Conservation (phyloP, 2,329 filamentous ascomycete genomes). For the Nigrospora sphaerica region DNA sequence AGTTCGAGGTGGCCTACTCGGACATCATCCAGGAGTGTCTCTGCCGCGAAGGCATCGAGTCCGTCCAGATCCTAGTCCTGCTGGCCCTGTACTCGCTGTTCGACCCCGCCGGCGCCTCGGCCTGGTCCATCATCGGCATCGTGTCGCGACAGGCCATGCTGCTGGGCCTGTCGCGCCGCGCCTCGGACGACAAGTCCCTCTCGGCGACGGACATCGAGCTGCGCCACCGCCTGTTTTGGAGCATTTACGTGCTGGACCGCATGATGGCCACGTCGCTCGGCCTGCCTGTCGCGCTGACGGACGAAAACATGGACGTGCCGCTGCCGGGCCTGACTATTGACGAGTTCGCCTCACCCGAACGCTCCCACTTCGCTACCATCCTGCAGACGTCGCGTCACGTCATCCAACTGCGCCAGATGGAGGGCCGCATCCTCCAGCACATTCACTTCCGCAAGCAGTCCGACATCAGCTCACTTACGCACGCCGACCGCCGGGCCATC, state of each 20-base stretch:
- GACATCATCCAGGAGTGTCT: slow-evolving; percentile 34
- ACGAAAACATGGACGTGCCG: slow-evolving; percentile 31
- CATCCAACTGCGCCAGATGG: slow-evolving; percentile 34
- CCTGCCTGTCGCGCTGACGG: slow-evolving; percentile 29
- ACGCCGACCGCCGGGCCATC: slow-evolving; percentile 23
- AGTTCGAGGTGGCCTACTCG: slow-evolving; percentile 29
- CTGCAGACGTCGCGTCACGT: slow-evolving; percentile 37
- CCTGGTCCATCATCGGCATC: slow-evolving; percentile 32
- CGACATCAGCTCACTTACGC: slow-evolving; percentile 20
- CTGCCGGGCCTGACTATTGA: slow-evolving; percentile 36
- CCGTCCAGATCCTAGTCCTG: slow-evolving; percentile 32
- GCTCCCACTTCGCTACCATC: slow-evolving; percentile 28
- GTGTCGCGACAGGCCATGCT: slow-evolving; percentile 30
- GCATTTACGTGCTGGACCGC: slow-evolving; percentile 35
- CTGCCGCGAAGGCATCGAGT: slow-evolving; percentile 24
- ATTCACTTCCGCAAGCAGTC: slow-evolving; percentile 25
- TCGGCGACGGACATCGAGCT: slow-evolving; percentile 18
- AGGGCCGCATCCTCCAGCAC: slow-evolving; percentile 29
- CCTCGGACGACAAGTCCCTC: slow-evolving; percentile 17
- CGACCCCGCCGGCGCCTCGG: slow-evolving; percentile 29
- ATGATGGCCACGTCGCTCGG: slow-evolving; percentile 36
- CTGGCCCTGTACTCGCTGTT: slow-evolving; percentile 36
- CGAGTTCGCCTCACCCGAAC: slow-evolving; percentile 33
- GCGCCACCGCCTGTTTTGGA: slow-evolving; percentile 35
- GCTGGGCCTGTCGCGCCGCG: slow-evolving; percentile 26